These are phyloP conservation scores for Phaeosphaeria sp. DNA, from an alignment of 2,329 filamentous ascomycete genomes.

Conservation along the genomic window DNA sequence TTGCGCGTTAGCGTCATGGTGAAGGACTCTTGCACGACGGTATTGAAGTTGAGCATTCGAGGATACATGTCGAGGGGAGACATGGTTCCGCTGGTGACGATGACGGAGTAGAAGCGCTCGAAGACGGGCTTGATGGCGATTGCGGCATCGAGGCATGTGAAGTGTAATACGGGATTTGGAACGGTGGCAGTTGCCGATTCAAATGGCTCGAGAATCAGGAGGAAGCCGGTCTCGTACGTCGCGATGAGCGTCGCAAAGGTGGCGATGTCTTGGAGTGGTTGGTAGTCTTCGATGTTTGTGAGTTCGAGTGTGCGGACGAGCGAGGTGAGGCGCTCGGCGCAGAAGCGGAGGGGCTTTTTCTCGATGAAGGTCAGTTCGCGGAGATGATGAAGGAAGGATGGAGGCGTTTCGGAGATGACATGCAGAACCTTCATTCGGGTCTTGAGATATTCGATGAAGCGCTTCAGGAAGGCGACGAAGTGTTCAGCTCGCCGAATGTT, in stretches of 20 bases:
- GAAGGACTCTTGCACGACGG: constrained; percentile 96
- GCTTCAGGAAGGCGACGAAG: constrained; percentile 91
- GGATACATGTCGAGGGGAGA: constrained; percentile 99
- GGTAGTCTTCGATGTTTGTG: constrained; percentile 97
- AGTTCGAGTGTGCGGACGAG: constrained; percentile 93
- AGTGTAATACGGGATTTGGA: constrained; percentile 95
- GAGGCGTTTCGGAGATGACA: constrained; percentile 95
- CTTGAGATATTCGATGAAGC: constrained; percentile 97
- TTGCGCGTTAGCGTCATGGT: constrained; percentile 92
- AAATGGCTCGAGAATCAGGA: constrained; percentile 95
- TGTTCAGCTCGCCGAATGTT: constrained; percentile 97
- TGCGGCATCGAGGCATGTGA: constrained; percentile 94
- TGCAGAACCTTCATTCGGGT: constrained; percentile 98
- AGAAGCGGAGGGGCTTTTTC: constrained; percentile 92
- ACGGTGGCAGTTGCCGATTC: constrained; percentile 96
- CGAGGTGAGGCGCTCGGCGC: constrained; percentile 91
- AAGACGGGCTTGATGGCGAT: constrained; percentile 99
- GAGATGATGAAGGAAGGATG: constrained; percentile 89
- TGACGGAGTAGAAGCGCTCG: constrained; percentile 95
- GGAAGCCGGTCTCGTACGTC: constrained; percentile 95
- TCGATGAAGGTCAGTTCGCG: constrained; percentile 98
- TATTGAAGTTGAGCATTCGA: constrained; percentile 93
- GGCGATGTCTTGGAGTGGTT: constrained; percentile 94
- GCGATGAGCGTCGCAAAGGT: constrained; percentile 96
- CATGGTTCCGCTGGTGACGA: constrained; percentile 97